Base-by-base conservation (phyloP, 192 early-diverging fungal genomes). In the Backusella circina region DNA sequence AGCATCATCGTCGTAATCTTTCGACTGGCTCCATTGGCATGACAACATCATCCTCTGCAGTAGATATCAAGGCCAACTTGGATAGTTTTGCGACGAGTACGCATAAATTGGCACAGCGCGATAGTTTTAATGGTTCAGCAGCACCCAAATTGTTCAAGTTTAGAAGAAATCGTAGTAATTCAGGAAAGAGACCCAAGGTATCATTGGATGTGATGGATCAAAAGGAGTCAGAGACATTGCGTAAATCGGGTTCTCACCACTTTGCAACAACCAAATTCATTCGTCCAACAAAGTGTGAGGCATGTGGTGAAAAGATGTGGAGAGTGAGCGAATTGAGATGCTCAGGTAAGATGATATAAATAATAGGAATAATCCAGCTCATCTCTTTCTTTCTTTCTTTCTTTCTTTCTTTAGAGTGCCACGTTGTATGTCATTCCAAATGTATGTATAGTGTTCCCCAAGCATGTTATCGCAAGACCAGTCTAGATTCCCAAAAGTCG, bases 111-210 rank as follows among this genome's bases (percentile, higher is more conserved):
- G 80, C 77, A 18, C 82, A 78, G 21, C 68, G 80, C 18, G 79
- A 86, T 74, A 84, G 82, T 33, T 74, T 84, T 41, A 76, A 76
- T 51, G 74, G 83, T 38, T 65, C 79, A 64, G 65, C 70, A 65
- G 37, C 83, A 3, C 86, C 88, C 33, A 84, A 81, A 35, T 80
- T 84, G 51, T 89, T 89, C 75, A 88, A 87, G 65, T 89, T 89
- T 73, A 83, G 83, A 71, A 81, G 85, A 77, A 88, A 86, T 70
- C 78, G 83, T 10, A 76, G 79, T 33, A 83, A 80, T 10, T 80
- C 61, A n/a, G 37, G 71, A 37, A 80, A 79, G n/a, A 71, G 57
- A 18, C 32, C 23, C n/a, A 74, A 67, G 36, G 44, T 74, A 16
- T n/a, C 31, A 30, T 32, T 18, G 13, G 50, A 74, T 7, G 77